Evolutionary conservation across 306 rosid species (phyloP), one percentile per base, ranked within the genome.

Genomic region (Begonia loranthoides): DNA sequence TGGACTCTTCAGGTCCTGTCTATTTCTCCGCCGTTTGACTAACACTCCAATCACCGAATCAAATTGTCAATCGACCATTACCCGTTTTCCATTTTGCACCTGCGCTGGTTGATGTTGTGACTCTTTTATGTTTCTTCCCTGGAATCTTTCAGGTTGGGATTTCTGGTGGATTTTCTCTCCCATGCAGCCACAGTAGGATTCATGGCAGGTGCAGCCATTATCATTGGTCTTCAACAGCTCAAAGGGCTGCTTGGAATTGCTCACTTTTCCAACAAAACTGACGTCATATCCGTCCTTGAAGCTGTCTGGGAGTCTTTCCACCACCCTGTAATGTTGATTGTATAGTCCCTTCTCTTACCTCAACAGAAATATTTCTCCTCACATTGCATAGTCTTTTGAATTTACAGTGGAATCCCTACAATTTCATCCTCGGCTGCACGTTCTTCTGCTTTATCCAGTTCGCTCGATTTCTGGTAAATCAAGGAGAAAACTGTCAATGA

Each of bases 191-290:
- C 73, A 0, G 79, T 79, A 36, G 93, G 93, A 56, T 83, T 83
- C 58, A 64, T 79, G 71, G 87, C 64, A 12, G 84, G 93, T 57
- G 93, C 93, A 59, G 93, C 93, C 50, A 66, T 83, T 49, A 79
- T 79, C 4, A 83, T 83, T 55, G 84, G 93, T 2, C 87, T 83
- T 69, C 93, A 83, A 60, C 93, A 83, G 58, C 64, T 83, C 40
- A 83, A 79, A 63, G 93, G 81, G 57, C 61, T 83, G 15, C 60
- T 83, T 12, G 93, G 93, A 22, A 53, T 76, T 41, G 36, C 49
- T 55, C 77, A 79, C 63, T 83, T 83, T 54, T 75, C 87, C 1
- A 79, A 51, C 60, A 76, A 65, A 61, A 83, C 93, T 10, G 93
- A 83, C 53, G 48, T 83, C 21, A 66, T 76, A 54, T 83, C 93